phyloP scores from a whole-genome alignment of 1,139 yeast genomes.

The Candida anutae region DNA sequence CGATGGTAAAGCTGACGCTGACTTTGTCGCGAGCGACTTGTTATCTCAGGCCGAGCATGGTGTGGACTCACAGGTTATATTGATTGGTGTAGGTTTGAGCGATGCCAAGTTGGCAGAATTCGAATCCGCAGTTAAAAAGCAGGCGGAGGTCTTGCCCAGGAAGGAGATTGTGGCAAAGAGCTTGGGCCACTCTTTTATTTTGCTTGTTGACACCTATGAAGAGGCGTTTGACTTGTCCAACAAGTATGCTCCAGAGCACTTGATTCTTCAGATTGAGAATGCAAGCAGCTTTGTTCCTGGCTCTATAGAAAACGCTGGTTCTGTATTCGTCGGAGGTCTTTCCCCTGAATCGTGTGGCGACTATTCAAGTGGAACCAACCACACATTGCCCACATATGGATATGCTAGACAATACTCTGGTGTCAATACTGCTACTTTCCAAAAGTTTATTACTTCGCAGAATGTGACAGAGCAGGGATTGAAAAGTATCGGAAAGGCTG shows the following conservation, averaged over 20 bases:
- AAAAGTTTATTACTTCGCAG: slow-evolving; percentile 90
- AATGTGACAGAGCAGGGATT: slow-evolving; percentile 82
- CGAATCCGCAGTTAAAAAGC: slow-evolving; percentile 74
- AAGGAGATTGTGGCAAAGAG: slow-evolving; percentile 88
- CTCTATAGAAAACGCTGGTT: slow-evolving; percentile 85
- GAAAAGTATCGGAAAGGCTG: slow-evolving; percentile 84
- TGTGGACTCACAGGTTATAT: slow-evolving; percentile 90
- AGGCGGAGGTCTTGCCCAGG: slow-evolving; percentile 84
- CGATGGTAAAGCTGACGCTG: slow-evolving; percentile 80
- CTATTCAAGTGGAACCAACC: slow-evolving; percentile 95
- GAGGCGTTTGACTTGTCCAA: slow-evolving; percentile 82
- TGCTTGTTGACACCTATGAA: slow-evolving; percentile 57
- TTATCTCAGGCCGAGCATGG: slow-evolving; percentile 99
- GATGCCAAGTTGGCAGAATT: slow-evolving; percentile 54
- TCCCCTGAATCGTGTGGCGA: slow-evolving; percentile 99
- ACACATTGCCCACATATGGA: slow-evolving; percentile 96
- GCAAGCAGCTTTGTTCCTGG: slow-evolving; percentile 66
- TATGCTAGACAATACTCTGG: slow-evolving; percentile 97
- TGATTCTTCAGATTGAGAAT: slow-evolving; percentile 79
- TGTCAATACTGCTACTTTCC: slow-evolving; percentile 92
- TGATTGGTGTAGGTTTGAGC: slow-evolving; percentile 72
- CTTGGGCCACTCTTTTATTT: slow-evolving; percentile 82
- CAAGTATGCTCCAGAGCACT: slow-evolving; percentile 93
- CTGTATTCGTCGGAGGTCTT: slow-evolving; percentile 91
- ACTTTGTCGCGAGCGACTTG: slow-evolving; percentile 91